These are phyloP conservation scores for Hyaloperonospora arabidopsidis DNA, from an alignment of 352 stramenopile species.

Conservation along the genomic window DNA sequence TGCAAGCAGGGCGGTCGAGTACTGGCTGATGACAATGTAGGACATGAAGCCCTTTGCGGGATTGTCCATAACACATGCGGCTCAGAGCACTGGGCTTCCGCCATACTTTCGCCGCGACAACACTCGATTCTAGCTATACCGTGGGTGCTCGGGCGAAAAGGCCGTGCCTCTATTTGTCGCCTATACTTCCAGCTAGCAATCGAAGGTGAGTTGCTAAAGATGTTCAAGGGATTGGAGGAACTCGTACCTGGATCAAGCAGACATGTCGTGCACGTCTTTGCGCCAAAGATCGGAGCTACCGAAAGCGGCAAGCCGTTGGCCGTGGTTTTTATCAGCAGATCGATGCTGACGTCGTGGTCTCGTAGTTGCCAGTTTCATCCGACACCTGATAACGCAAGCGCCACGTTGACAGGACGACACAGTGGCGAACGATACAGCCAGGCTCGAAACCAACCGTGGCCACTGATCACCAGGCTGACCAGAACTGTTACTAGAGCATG, in stretches of 20 bases:
- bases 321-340: constrained; percentile 29
- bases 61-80: constrained; percentile 75
- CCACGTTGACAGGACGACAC: not conserved
- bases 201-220: no score
- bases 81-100: constrained; percentile 33
- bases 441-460: constrained; percentile 4
- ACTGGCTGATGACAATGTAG: constrained; percentile 59
- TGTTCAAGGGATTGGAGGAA: no score
- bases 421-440: constrained; percentile 7
- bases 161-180: constrained; percentile 59
- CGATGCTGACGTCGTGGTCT: constrained; percentile 45
- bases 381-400: constrained; percentile 8
- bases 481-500: no score
- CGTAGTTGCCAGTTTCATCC: constrained; percentile 22
- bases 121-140: constrained; percentile 41
- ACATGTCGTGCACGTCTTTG: constrained; percentile 21
- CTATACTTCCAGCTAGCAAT: no score
- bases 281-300: constrained; percentile 48
- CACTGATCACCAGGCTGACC: no score
- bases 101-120: constrained; percentile 71
- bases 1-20: constrained; percentile 76
- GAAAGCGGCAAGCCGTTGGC: constrained; percentile 34
- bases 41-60: constrained; percentile 60
- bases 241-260: no score
- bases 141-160: constrained; percentile 53